Percentiles rank a stretch among this genome's conserved stretches.
Conservation (phyloP, 257 asterid genomes). For the Cruciata laevipes region DNA sequence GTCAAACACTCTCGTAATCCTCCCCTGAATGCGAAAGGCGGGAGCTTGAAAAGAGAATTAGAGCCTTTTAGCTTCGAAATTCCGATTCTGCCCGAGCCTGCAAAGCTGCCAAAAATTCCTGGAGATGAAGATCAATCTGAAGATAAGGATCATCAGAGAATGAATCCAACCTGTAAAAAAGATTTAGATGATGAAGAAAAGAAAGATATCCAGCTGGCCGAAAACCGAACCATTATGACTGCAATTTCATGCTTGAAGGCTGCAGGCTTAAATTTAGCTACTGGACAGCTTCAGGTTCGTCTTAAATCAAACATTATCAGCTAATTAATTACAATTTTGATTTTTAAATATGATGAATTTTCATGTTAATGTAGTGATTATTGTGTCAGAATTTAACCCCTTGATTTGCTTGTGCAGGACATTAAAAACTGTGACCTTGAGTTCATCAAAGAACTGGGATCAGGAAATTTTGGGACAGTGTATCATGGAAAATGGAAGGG, state of each 20-base stretch:
- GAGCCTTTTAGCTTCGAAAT: background rate
- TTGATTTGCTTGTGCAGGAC: slow-evolving; percentile 16
- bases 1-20: background rate
- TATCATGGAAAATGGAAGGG: slow-evolving; percentile 34
- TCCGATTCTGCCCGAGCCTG: background rate
- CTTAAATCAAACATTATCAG: background rate
- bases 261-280: slow-evolving; percentile 11
- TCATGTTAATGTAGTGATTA: background rate
- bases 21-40: slow-evolving; percentile 8
- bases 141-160: background rate
- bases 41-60: background rate
- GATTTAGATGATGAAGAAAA: slow-evolving; percentile 7
- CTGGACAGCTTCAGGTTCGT: slow-evolving; percentile 21
- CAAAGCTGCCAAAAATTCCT: background rate
- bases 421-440: slow-evolving; percentile 25
- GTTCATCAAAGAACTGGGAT: slow-evolving; percentile 25
- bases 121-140: background rate
- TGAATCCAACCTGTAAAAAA: background rate
- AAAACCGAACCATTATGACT: background rate
- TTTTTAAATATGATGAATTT: background rate
- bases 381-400: background rate
- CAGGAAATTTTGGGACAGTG: slow-evolving; percentile 28
- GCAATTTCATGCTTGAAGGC: slow-evolving; percentile 2
- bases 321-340: background rate
- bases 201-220: slow-evolving; percentile 8